These are phyloP conservation scores for Echium plantagineum DNA, from an alignment of 257 asterid genomes.

Conservation along the genomic window DNA sequence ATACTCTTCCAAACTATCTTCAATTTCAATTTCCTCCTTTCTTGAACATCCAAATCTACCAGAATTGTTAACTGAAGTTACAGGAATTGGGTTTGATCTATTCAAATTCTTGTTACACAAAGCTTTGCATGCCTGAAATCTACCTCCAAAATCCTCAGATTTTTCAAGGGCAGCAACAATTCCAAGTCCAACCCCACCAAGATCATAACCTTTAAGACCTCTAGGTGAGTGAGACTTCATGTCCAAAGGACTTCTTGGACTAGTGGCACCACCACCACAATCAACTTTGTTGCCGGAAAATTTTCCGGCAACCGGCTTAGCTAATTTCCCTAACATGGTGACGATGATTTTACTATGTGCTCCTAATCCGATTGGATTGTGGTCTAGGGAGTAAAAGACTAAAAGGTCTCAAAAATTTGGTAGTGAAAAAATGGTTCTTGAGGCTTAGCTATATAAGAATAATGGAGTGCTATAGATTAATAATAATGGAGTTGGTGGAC, in stretches of 20 bases:
- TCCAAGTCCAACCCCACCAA: conserved; percentile 73
- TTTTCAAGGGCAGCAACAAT: conserved; percentile 80
- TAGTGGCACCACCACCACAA: conserved; percentile 12
- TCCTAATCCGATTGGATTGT: background rate
- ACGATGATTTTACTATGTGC: background rate
- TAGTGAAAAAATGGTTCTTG: conserved; percentile 10
- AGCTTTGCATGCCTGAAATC: conserved; percentile 17
- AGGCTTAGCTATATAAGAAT: conserved; percentile 14
- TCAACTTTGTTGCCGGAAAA: conserved; percentile 27
- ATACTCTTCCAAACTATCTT: conserved; percentile 25
- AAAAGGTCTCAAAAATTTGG: conserved; percentile 9
- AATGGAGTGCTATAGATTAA: conserved; percentile 21
- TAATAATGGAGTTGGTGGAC: conserved; percentile 34
- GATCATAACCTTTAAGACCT: conserved; percentile 36
- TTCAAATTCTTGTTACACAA: conserved; percentile 32
- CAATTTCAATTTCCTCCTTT: conserved; percentile 19
- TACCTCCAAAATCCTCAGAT: conserved; percentile 18
- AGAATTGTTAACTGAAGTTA: conserved; percentile 18
- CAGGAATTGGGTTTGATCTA: conserved; percentile 63
- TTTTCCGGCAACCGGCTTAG: conserved; percentile 47
- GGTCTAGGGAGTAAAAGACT: background rate
- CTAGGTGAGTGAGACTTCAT: conserved; percentile 44
- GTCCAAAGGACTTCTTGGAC: conserved; percentile 38
- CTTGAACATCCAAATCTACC: background rate
- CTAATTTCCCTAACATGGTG: conserved; percentile 50